Conservation (phyloP, 2,329 filamentous ascomycete genomes). For the Arthrobotrys entomopaga region DNA sequence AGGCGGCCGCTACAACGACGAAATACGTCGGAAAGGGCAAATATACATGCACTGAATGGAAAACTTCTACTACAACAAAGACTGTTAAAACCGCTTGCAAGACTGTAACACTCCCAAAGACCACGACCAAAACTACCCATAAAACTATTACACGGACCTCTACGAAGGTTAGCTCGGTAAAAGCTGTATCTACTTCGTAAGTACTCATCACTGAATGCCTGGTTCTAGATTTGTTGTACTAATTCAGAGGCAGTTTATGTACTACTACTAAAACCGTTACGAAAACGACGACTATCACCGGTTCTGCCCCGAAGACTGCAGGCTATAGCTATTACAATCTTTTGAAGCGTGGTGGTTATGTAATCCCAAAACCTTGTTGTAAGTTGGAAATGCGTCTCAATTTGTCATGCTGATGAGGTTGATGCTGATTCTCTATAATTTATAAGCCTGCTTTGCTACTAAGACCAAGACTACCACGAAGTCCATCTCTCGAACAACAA, state of each 20-base stretch:
- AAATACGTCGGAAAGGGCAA: constrained; percentile 25
- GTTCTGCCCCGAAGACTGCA: not conserved
- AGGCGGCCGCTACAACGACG: constrained; percentile 8
- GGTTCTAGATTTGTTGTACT: not conserved
- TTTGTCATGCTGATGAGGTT: not conserved
- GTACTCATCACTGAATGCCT: not conserved
- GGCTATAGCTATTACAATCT: not conserved
- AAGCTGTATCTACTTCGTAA: constrained; percentile 12
- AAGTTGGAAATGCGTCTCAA: not conserved
- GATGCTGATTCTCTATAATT: not conserved
- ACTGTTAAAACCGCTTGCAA: constrained; percentile 13
- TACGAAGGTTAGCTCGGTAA: constrained; percentile 16
- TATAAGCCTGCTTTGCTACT: constrained; percentile 9
- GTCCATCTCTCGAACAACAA: constrained; percentile 8
- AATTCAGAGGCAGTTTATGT: not conserved
- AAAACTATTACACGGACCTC: not conserved
- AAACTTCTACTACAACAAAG: constrained; percentile 15
- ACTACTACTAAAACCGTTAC: constrained; percentile 6
- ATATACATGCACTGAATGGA: constrained; percentile 4
- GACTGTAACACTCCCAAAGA: constrained; percentile 17
- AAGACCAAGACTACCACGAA: constrained; percentile 6
- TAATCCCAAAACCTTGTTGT: constrained; percentile 12
- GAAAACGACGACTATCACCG: constrained; percentile 12
- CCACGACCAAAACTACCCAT: not conserved
- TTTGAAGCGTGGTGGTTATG: constrained; percentile 3